Evolutionary conservation across 495 filamentous ascomycete species (phyloP), one percentile per base, ranked within the genome.

Genomic region (Podospora pseudopauciseta): DNA sequence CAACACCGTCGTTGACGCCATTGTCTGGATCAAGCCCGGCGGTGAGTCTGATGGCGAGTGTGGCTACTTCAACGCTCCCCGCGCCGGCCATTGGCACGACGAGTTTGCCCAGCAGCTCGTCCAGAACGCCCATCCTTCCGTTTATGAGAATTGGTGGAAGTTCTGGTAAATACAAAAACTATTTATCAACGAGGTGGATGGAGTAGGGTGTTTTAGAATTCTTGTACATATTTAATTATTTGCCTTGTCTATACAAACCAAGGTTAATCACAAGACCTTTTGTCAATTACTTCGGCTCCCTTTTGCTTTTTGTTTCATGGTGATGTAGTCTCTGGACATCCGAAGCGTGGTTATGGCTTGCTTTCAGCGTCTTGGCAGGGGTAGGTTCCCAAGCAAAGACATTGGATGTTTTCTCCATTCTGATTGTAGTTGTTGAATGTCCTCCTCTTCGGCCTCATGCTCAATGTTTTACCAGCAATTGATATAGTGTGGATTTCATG

Each of bases 21-120:
- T 92, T 74, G 89, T 92, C 70, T 92, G 90, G 90, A 78, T 91
- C 65, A 92, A 92, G 84, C 90, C 89, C 11, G 90, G 90, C 68
- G 91, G 90, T 65, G 90, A 93, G 74, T 86, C 84, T 61, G 90
- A 93, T 76, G 90, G 91, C 39, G 83, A 87, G 80, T 92, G 90
- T 66, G 88, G 89, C 20, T 76, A 74, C 23, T 34, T 72, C 0
- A 86, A 80, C 7, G 87, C 90, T 13, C 89, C 91, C 5, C 85
- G 90, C 77, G 89, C 90, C 64, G 89, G 89, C 5, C 76, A 80
- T 15, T 92, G 89, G 89, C 90, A 91, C 81, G 82, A 91, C 80
- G 89, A 85, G 60, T 90, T 89, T 77, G 90, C 89, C 67, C 85
- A 87, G 80, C 84, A 86, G 78, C 78, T 91, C 57, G 74, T 90